Base-by-base conservation (phyloP, 2,329 filamentous ascomycete species). In the Myriosclerotinia curreyana region DNA sequence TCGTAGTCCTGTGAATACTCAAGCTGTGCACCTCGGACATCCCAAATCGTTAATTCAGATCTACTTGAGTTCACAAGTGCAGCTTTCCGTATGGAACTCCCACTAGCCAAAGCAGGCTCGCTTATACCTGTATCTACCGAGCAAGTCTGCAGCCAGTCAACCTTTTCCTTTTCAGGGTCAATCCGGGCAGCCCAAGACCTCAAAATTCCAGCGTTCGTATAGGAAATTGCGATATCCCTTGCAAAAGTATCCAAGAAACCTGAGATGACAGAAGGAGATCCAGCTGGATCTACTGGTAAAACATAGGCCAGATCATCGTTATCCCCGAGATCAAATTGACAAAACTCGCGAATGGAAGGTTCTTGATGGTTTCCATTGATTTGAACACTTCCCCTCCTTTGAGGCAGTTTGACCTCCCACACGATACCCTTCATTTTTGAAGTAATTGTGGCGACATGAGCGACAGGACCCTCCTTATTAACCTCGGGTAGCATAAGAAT, bases 31-130 rank as follows among this genome's bases (percentile, higher is more conserved):
- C 89, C 90, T 67, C 88, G 86, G 14, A 91, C 90, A 72, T 96
- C 93, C 94, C 93, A 97, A 58, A 97, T 96, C 0, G 91, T 96
- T 58, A 97, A 78, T 49, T 87, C 85, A 0, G 88, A 92, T 67
- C 88, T 86, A 17, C 83, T 80, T 3, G 84, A 81, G 73, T 96
- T 89, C 42, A 96, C 91, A 25, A 97, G 77, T 5, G 92, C 92
- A 31, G 91, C 90, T 75, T 96, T 96, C 67, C 93, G 89, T 71
- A 93, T 88, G 11, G 89, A 93, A 69, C 90, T 96, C 17, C 90
- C 92, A 72, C 91, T 96, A 14, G 90, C 91, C 36, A 96, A 81
- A 0, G 90, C 87, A 31, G 90, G 90, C 36, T 89, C 83, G 0
- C 77, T 75, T 22, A 96, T 81, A 1, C 88, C 86, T 1, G 93